Base-by-base conservation (phyloP, 2,329 filamentous ascomycete species). In the Bipolaris bicolor region DNA sequence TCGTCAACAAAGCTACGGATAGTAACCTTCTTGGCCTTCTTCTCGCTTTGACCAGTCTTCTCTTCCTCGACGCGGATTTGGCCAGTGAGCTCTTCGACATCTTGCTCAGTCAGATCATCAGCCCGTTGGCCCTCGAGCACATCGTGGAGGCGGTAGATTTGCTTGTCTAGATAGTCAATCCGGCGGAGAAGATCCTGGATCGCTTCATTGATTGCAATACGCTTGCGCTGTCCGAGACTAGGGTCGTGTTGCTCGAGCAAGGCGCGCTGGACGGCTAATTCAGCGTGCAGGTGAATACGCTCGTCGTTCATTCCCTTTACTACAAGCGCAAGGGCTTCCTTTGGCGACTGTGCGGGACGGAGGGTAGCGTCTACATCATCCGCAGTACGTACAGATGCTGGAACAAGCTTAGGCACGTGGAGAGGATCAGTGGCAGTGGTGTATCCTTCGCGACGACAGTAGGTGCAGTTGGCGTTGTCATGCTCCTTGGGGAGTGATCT, bases 261-360 rank as follows among this genome's bases (percentile, higher is more conserved):
- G 3, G 80, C 81, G 66, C 89, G 85, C 56, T 86, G 83, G 33
- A 82, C 63, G 0, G 83, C 80, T n/a, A 92, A 83, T 67, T 89
- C 83, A 64, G 89, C 82, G 75, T 90, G 89, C 51, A 96, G 78
- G 72, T 96, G 90, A 11, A 84, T 83, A 43, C 93, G 84, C 74
- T 97, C 92, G 71, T 96, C 91, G 65, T 91, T 83, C 3, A 96
- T 80, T 7, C 87, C 84, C 77, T 96, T 95, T 73, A 96, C 88
- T 20, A 96, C 90, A n/a, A 88, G 86, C 7, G 90, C 89, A 22
- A 97, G 84, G 9, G 92, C 91, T 41, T 88, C 78, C 4, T 84
- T 86, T 0, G 91, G 91, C 1, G 86, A 79, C 69, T 91, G 88
- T 1, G 88, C 69, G 2, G 81, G 86, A 0, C 86, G 84, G 45